Base-by-base conservation (phyloP, 2,329 filamentous ascomycete species). In the Colletotrichum orchidophilum region DNA sequence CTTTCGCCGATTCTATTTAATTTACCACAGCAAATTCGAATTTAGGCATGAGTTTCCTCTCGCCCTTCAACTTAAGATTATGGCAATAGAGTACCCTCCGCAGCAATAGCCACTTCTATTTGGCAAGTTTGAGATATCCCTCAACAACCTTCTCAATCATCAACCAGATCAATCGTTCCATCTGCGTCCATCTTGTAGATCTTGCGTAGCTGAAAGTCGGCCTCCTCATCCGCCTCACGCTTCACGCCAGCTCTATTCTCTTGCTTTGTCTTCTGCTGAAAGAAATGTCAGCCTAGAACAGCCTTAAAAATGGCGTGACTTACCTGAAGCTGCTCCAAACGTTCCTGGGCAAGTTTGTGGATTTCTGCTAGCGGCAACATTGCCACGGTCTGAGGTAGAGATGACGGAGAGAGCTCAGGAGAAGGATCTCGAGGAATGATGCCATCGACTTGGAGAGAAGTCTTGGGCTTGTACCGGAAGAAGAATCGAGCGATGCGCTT, bases 381-480 rank as follows among this genome's bases (percentile, higher is more conserved):
- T 8, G 42, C 50, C 4, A 54, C 52, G 12, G 24, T n/a, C 3
- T 15, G 35, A 12, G 26, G n/a, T 5, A 31, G 15, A 15, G n/a
- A 5, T 5, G 57, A 5, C 1, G 33, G 18, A 0, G 15, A 27
- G 8, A 3, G 11, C 1, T 24, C 33, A 4, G 54, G 42, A 35
- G 53, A 57, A 35, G 50, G 4, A 2, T 61, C 39, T 3, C 46
- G 55, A 21, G 55, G 27, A 5, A 70, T 52, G 13, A 62, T 35
- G 1, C 67, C 63, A 0, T 62, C 63, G 11, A n/a, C 33, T 29
- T 70, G 35, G 3, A 70, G 68, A 8, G 42, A 15, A 4, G 11
- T 2, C 11, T 13, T 61, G 24, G 29, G 33, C 13, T 33, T 67
- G 39, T 63, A 70, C 4, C 63, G 29, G 8, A 70, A 70, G 21